phyloP scores from a whole-genome alignment of 352 stramenopile genomes.

The Thraustochytrium striatum region DNA sequence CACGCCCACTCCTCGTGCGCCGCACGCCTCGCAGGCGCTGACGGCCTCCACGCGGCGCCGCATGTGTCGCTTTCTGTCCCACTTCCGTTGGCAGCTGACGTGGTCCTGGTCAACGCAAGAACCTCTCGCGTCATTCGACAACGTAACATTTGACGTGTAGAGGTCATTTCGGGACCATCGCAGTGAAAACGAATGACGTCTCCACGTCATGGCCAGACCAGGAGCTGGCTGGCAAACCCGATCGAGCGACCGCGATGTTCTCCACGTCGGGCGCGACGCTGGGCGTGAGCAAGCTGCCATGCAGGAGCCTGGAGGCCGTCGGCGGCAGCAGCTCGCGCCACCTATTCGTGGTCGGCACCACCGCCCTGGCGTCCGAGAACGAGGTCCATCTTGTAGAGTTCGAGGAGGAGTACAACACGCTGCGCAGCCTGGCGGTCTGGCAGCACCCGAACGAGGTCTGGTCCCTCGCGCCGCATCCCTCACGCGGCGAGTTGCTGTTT shows the following conservation, averaged over 20 bases:
- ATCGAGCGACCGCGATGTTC: no score
- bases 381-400: constrained; percentile 11
- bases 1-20: constrained; percentile 4
- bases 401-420: not conserved
- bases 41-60: not conserved
- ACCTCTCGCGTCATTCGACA: no score
- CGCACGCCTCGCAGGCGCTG: not conserved
- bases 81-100: no score
- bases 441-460: constrained; percentile 15
- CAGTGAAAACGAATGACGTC: no score
- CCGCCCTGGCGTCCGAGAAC: not conserved
- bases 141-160: no score
- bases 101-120: no score
- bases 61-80: not conserved
- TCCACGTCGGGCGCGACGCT: not conserved
- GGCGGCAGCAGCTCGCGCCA: not conserved
- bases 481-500: not conserved
- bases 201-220: no score
- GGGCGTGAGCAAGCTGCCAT: constrained; percentile 10
- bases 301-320: constrained; percentile 13
- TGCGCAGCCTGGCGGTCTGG: not conserved
- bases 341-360: constrained; percentile 28
- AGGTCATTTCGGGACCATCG: no score
- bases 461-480: not conserved
- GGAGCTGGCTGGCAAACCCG: no score